A percentile compares a stretch with the other conserved stretches of the same genome.
phyloP scores from a whole-genome alignment of 306 rosid species.

The Pyrus communis region DNA sequence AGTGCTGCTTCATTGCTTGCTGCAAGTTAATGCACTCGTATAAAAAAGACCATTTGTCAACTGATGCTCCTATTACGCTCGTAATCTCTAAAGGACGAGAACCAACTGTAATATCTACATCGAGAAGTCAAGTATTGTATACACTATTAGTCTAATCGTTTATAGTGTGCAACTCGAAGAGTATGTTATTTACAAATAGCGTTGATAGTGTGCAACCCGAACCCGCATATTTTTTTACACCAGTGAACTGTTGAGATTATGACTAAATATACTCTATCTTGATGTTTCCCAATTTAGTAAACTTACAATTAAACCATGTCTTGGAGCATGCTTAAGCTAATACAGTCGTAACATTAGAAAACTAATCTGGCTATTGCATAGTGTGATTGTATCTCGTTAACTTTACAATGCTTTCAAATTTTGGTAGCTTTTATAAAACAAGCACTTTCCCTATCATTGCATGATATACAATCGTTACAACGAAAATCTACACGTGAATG shows the following conservation, averaged over 20 bases:
- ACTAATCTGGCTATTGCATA: neutral
- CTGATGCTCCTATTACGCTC: neutral
- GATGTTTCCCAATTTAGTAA: neutral
- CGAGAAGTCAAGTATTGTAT: neutral
- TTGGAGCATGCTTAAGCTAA: no score
- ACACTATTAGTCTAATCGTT: neutral
- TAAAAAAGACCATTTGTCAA: neutral
- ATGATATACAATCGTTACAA: neutral
- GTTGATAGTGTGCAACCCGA: neutral
- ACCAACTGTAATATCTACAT: neutral
- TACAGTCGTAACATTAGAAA: neutral
- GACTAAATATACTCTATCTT: neutral
- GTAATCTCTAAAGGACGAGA: neutral
- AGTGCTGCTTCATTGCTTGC: constrained; percentile 46
- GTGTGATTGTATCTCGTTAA: neutral
- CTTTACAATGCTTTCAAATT: neutral
- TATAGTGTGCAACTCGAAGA: neutral
- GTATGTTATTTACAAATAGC: neutral
- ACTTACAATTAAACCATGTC: neutral
- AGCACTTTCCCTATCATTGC: neutral
- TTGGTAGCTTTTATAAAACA: neutral
- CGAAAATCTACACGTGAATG: neutral
- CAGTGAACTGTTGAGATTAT: neutral
- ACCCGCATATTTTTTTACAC: neutral
- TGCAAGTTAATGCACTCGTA: constrained; percentile 3